Conservation (phyloP, 805 yeast species). For the Metschnikowia lunata region DNA sequence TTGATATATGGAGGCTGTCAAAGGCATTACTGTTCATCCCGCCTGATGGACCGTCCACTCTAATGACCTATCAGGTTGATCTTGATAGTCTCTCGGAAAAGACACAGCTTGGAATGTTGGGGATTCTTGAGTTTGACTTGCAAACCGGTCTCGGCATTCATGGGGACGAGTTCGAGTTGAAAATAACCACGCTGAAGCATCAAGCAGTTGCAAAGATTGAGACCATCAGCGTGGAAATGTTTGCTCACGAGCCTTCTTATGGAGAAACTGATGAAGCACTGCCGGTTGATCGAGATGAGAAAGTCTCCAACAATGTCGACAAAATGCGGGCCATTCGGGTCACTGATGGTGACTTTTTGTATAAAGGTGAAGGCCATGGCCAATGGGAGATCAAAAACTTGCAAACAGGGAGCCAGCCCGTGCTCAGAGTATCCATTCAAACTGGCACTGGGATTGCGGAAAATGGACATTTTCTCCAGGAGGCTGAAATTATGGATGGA, state of each 20-base stretch:
- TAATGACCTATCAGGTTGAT: constrained; percentile 64
- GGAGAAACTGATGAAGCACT: constrained; percentile 3
- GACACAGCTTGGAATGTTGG: constrained; percentile 30
- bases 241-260: constrained; percentile 14
- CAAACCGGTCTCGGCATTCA: constrained; percentile 48
- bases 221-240: constrained; percentile 25
- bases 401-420: constrained; percentile 62
- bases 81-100: constrained; percentile 27
- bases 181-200: constrained; percentile 39
- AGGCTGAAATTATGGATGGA: neutral
- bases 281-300: neutral
- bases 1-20: constrained; percentile 47
- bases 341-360: constrained; percentile 74
- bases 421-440: constrained; percentile 55
- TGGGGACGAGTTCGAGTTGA: constrained; percentile 60
- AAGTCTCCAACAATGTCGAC: constrained; percentile 15
- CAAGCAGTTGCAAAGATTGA: constrained; percentile 33
- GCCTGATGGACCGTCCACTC: constrained; percentile 72
- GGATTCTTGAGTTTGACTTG: constrained; percentile 53
- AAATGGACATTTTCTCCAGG: neutral
- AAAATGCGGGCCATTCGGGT: constrained; percentile 55
- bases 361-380: constrained; percentile 47
- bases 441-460: neutral
- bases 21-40: constrained; percentile 68
- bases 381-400: constrained; percentile 62